These are phyloP conservation scores for Capsella rubella DNA, from an alignment of 441 rosid species.

Conservation along the genomic window DNA sequence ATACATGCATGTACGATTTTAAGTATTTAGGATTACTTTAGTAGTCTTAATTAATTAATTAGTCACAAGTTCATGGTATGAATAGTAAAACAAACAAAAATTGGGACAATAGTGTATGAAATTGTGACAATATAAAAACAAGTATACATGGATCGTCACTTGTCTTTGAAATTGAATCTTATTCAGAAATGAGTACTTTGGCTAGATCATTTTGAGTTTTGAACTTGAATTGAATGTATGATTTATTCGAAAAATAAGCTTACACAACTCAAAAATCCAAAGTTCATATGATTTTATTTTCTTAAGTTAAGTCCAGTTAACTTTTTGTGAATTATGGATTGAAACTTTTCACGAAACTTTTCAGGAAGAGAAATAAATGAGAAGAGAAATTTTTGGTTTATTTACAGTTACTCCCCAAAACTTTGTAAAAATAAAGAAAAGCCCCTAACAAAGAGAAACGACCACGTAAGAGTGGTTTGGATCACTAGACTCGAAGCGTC, in stretches of 20 bases:
- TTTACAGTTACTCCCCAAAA: slow-evolving; percentile 9
- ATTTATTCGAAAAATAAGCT: too few species aligned
- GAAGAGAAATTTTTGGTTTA: background rate
- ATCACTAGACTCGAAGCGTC: slow-evolving; percentile 36
- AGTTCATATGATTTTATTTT: background rate
- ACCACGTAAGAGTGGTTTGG: slow-evolving; percentile 38
- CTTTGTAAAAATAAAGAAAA: background rate
- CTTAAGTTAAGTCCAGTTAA: background rate
- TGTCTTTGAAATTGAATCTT: background rate
- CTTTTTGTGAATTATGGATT: background rate
- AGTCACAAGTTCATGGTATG: background rate
- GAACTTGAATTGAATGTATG: too few species aligned
- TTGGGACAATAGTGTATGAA: background rate
- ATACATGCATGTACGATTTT: too few species aligned
- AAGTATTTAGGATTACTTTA: background rate
- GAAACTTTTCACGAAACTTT: background rate
- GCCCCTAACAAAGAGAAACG: background rate
- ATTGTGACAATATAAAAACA: too few species aligned
- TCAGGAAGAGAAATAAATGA: too few species aligned
- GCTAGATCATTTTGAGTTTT: too few species aligned
- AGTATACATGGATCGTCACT: background rate
- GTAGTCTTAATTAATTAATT: background rate
- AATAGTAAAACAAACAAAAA: background rate
- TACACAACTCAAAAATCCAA: background rate
- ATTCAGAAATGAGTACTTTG: too few species aligned